Evolutionary conservation across 1,284 basidiomycete genomes (phyloP), one percentile per base, ranked within the genome.

Genomic region (Crucibulum parvulum): DNA sequence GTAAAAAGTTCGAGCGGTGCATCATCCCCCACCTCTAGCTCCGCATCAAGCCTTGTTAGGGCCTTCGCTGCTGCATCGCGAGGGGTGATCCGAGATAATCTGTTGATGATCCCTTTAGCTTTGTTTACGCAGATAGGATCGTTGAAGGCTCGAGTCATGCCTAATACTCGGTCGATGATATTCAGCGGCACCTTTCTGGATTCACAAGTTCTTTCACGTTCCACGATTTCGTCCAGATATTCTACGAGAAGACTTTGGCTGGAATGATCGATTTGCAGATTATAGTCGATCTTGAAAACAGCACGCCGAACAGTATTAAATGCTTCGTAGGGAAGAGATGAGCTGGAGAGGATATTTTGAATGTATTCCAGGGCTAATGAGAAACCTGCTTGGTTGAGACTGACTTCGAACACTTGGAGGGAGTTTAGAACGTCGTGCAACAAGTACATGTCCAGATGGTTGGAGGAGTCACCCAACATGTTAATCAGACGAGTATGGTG

Each of bases 241-340:
- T 60, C 18, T 7, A 75, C 69, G 18, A 75, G 61, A 16, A 62
- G 67, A 7, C 59, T 62, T 57, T 78, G 77, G 3, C 70, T 69
- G 37, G 62, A 56, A 15, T 59, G 37, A 15, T 62, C 60, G 46
- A 74, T 61, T 6, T 50, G 51, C 9, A 57, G 34, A 10, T 54
- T 61, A 51, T 67, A 69, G 37, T 71, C 61, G 18, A 72, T 66
- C 45, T 69, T 69, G 55, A 78, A 68, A 51, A 76, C 75, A 8
- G 75, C 66, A n/a, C 75, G 71, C n/a, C 76, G 72, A 36, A 77
- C 63, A 8, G 76, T 79, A 56, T 74, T 76, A 62, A 74, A 74
- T 13, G 74, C 71, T 60, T 79, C 76, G 54, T 77, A 68, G 9
- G 74, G 76, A 31, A 66, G 62, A 3, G 61, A 38, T 7, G 54